Evolutionary conservation across 768 basidiomycete genomes (phyloP), one percentile per base, ranked within the genome.

Genomic region (Leucocoprinus birnbaumii): DNA sequence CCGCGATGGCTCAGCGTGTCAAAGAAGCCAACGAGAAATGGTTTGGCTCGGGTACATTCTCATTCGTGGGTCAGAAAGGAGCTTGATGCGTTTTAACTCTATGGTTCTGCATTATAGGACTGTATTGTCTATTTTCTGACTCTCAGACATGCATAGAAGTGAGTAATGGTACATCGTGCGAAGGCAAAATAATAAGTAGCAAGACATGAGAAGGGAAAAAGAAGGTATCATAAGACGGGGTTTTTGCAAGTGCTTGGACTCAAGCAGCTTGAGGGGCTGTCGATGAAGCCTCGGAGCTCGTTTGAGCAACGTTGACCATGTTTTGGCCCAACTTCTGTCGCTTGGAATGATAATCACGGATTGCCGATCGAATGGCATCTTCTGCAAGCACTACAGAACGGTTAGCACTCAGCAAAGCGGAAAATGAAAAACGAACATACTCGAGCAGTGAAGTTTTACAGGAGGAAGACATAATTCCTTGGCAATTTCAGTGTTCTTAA

Each of bases 401-500:
- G 49, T 53, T 31, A 59, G 46, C 31, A 26, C 34, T 27, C 3
- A 47, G n/a, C 40, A 6, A 42, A 24, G 19, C 21, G 16, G 51
- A 59, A 59, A 49, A 42, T 26, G n/a, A 24, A 48, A n/a, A n/a
- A 31, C 35, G 18, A 37, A 79, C 89, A 48, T 62, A 94, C 93
- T 94, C 25, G 92, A 94, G 66, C 93, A 94, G 70, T 94, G 92
- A 16, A 94, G 83, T 72, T 98, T 98, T 65, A 98, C 96, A 48
- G 96, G 95, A 5, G 96, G 96, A 46, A 98, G 73, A 64, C 89
- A 90, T 16, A 98, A 74, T 71, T 98, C 97, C 74, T 97, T 95
- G 19, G 97, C 97, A 67, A 98, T 99, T 70, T 98, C 97, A 10
- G 97, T 98, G 77, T 99, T 99, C 75, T 95, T 97, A 64, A 99